These are phyloP conservation scores for Aristolochia californica DNA, from an alignment of 164 flowering plant species.

Conservation along the genomic window DNA sequence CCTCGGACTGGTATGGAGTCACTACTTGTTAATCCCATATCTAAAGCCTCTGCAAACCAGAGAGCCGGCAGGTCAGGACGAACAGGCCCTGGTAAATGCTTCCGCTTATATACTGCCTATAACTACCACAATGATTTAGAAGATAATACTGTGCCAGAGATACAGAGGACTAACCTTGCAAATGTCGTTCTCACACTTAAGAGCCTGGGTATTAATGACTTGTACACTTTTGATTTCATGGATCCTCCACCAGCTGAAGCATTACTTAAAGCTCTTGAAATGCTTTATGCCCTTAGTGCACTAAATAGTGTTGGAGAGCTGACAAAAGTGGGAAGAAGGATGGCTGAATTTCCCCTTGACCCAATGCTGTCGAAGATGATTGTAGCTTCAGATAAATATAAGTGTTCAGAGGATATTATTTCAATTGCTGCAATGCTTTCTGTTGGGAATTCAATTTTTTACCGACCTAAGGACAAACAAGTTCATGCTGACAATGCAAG, in stretches of 20 bases:
- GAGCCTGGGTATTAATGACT: conserved; percentile 87
- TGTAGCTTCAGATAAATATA: conserved; percentile 78
- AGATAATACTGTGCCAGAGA: conserved; percentile 86
- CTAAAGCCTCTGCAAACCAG: conserved; percentile 91
- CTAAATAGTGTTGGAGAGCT: conserved; percentile 79
- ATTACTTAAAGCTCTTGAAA: conserved; percentile 71
- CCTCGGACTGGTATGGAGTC: conserved; percentile 97
- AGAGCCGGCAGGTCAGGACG: conserved; percentile 94
- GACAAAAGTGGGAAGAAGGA: conserved; percentile 81
- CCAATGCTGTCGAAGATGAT: conserved; percentile 98
- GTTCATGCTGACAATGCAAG: conserved; percentile 98
- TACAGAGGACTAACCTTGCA: conserved; percentile 93
- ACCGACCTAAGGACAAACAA: conserved; percentile 96
- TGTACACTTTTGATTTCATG: conserved; percentile 86
- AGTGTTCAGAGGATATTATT: conserved; percentile 85
- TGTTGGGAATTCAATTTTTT: conserved; percentile 85
- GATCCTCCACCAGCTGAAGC: conserved; percentile 96
- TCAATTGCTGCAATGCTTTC: conserved; percentile 96
- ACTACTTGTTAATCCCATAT: conserved; percentile 66
- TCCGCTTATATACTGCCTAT: conserved; percentile 69
- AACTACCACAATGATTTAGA: conserved; percentile 70
- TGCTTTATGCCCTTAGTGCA: conserved; percentile 78
- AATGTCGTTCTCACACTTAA: conserved; percentile 80
- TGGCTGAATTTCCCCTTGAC: conserved; percentile 97
- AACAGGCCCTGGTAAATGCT: conserved; percentile 95